Base-by-base conservation (phyloP, 2,329 filamentous ascomycete genomes). In the Pyrenochaeta sp. region DNA sequence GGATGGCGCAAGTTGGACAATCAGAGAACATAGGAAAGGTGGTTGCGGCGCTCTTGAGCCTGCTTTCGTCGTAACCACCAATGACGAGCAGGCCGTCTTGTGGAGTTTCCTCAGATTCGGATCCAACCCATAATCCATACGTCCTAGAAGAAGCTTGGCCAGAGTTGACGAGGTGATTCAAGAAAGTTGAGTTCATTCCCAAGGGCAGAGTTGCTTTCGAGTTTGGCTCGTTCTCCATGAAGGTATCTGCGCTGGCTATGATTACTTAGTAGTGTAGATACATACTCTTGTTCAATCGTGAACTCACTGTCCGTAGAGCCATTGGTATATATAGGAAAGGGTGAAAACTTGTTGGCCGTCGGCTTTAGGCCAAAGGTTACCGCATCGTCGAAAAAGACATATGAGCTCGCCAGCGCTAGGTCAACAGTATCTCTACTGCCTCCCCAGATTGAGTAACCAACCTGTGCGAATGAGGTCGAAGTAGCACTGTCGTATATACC, bases 1-100 rank as follows among this genome's bases (percentile, higher is more conserved):
- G 41, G 17, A 60, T 49, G 11, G 60, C 60, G 47, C 60, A 63
- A 43, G 60, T 63, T 39, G 57, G 49, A 47, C 60, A 63, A 17
- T 63, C 57, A 7, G 60, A 58, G 31, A 58, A 61, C 57, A 58
- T 63, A 40, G 60, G 60, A 50, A 63, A 63, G 12, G 51, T 58
- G 29, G 51, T 60, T 18, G 60, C 43, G 1, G 60, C 36, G 27
- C 49, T 54, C 3, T 52, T 61, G 21, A 63, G 41, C 7, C 60
- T 50, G 33, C 54, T 61, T 47, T 57, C 49, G 7, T 63, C 57
- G 30, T 56, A 63, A 20, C 60, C 60, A 23, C 60, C 60, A 20
- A 63, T 45, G 6, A 63, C 40, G 1, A 63, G 50, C 31, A 63
- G 45, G 36, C 60, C 60, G n/a, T 58, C 57, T 37, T 63, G 57